Evolutionary conservation across 768 basidiomycete genomes (phyloP).

Genomic region (Dendrothele bispora): DNA sequence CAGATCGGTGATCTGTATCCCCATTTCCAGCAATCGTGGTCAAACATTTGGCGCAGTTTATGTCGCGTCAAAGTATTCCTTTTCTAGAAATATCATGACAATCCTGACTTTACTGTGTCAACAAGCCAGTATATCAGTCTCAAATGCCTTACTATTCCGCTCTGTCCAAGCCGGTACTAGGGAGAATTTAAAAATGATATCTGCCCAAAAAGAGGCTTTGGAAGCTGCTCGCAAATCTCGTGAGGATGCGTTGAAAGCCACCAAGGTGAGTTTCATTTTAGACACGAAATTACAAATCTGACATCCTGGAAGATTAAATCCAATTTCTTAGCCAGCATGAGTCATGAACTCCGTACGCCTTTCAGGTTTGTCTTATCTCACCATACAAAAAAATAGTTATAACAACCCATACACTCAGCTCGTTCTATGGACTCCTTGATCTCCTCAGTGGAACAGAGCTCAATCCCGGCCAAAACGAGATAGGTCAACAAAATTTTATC

Average conservation of each 20-base stretch:
- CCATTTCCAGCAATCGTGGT: slow-evolving; percentile 72
- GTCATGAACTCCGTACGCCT: slow-evolving; percentile 74
- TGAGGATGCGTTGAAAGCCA: slow-evolving; percentile 73
- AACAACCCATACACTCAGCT: slow-evolving; percentile 38
- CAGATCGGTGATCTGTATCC: slow-evolving; percentile 66
- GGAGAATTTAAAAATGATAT: slow-evolving; percentile 77
- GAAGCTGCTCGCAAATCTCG: slow-evolving; percentile 70
- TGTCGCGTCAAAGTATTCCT: slow-evolving; percentile 63
- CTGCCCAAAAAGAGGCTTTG: slow-evolving; percentile 66
- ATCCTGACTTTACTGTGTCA: slow-evolving; percentile 66
- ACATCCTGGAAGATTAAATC: slow-evolving; percentile 59
- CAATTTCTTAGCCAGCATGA: slow-evolving; percentile 77
- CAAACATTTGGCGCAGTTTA: slow-evolving; percentile 76
- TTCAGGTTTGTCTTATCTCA: slow-evolving; percentile 62
- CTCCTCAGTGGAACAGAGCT: slow-evolving; percentile 72
- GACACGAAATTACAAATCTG: neutral
- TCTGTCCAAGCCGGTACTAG: slow-evolving; percentile 73
- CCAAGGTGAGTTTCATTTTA: slow-evolving; percentile 46
- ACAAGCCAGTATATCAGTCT: slow-evolving; percentile 75
- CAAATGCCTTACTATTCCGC: slow-evolving; percentile 72
- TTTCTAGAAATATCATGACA: slow-evolving; percentile 58
- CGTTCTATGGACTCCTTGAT: slow-evolving; percentile 76
- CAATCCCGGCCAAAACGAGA: slow-evolving; percentile 67
- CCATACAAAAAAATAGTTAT: no score
- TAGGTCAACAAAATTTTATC: slow-evolving; percentile 39